phyloP scores from a whole-genome alignment of 139 green algal species.

The Chlamydomonas asymmetrica region DNA sequence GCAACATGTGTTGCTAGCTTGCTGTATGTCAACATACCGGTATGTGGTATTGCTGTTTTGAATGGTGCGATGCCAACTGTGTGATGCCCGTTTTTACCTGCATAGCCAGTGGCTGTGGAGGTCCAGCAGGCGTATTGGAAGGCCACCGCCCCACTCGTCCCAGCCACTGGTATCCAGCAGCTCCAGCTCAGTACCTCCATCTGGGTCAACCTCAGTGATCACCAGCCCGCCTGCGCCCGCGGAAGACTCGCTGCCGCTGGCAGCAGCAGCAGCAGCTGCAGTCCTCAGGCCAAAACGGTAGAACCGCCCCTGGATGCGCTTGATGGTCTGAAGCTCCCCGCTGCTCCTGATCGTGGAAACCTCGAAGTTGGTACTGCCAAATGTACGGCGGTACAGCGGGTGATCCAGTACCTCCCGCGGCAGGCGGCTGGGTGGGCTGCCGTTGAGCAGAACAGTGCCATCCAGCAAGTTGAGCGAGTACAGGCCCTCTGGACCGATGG shows the following conservation, averaged over 20 bases:
- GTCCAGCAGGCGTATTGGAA: slow-evolving; percentile 41
- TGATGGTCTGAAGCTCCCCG: slow-evolving; percentile 31
- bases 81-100: slow-evolving; percentile 16
- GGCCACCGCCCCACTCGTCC: slow-evolving; percentile 30
- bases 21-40: not conserved
- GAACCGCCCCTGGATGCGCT: not conserved
- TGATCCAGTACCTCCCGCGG: slow-evolving; percentile 40
- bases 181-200: slow-evolving; percentile 27
- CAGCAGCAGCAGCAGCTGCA: slow-evolving; percentile 31
- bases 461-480: slow-evolving; percentile 54
- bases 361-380: slow-evolving; percentile 59
- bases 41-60: too few species aligned
- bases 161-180: slow-evolving; percentile 41
- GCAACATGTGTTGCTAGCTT: not conserved
- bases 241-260: too few species aligned
- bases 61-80: not conserved
- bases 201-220: slow-evolving; percentile 39
- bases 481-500: slow-evolving; percentile 14
- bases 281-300: slow-evolving; percentile 19
- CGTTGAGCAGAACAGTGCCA: slow-evolving; percentile 37
- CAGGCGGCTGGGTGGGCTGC: slow-evolving; percentile 34
- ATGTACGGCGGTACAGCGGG: slow-evolving; percentile 45
- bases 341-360: slow-evolving; percentile 19
- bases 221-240: not conserved
- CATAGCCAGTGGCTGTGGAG: slow-evolving; percentile 57